phyloP scores from a whole-genome alignment of 1,139 yeast species.

The Hanseniaspora uvarum region DNA sequence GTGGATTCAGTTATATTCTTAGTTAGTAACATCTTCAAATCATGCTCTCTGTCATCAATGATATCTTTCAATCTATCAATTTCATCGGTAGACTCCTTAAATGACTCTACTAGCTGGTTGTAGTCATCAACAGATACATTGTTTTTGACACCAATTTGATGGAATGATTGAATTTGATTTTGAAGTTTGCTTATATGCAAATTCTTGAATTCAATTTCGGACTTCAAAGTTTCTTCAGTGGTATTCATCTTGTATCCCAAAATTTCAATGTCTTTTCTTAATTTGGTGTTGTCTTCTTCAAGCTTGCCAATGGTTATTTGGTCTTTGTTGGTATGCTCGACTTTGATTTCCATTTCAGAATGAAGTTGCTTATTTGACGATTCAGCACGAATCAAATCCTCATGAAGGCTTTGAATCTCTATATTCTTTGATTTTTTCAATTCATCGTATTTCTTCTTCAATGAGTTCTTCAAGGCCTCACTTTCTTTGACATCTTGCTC shows the following conservation, averaged over 20 bases:
- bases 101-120: slow-evolving; percentile 14
- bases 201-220: slow-evolving; percentile 24
- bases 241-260: neutral
- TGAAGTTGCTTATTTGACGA: slow-evolving; percentile 13
- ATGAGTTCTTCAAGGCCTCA: slow-evolving; percentile 18
- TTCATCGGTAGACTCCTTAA: slow-evolving; percentile 1
- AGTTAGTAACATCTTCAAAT: slow-evolving; percentile 4
- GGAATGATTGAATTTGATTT: slow-evolving; percentile 25
- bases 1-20: slow-evolving; percentile 33
- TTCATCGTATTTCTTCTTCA: slow-evolving; percentile 30
- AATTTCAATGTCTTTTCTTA: neutral
- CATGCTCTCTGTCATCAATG: slow-evolving; percentile 13
- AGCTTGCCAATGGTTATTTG: slow-evolving; percentile 25
- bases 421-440: slow-evolving; percentile 34
- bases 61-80: neutral
- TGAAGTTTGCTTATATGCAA: slow-evolving; percentile 23
- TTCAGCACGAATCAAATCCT: slow-evolving; percentile 35
- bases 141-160: slow-evolving; percentile 20
- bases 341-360: neutral
- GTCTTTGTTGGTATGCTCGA: neutral
- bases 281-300: neutral
- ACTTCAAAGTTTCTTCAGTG: slow-evolving; percentile 18
- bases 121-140: slow-evolving; percentile 13
- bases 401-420: slow-evolving; percentile 34
- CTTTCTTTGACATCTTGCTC: neutral